Evolutionary conservation across 2,329 filamentous ascomycete species (phyloP).

Genomic region (Penicillium sp.): DNA sequence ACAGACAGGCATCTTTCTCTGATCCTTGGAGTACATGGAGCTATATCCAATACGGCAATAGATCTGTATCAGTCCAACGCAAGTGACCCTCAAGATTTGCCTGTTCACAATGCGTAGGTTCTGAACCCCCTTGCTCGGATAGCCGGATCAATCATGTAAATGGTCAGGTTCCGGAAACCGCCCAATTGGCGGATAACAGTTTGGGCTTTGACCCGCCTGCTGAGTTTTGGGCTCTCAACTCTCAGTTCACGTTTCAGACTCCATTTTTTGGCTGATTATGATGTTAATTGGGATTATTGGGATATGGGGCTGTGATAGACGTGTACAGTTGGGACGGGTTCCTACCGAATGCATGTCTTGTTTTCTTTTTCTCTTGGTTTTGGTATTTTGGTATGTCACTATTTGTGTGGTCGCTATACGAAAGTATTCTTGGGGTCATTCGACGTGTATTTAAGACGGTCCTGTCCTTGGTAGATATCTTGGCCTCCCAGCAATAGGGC

Average conservation of each 20-base stretch:
- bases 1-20: slow-evolving; percentile 8
- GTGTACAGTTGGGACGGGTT: not conserved
- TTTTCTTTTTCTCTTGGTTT: too few species aligned
- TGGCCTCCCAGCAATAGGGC: not conserved
- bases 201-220: not conserved
- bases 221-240: slow-evolving; percentile 9
- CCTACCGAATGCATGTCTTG: not conserved
- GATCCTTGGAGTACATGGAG: slow-evolving; percentile 9
- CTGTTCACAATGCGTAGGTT: not conserved
- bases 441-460: not conserved
- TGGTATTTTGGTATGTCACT: not conserved
- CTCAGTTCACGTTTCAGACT: slow-evolving; percentile 4
- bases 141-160: slow-evolving; percentile 4
- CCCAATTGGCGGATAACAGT: not conserved
- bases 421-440: not conserved
- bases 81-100: not conserved
- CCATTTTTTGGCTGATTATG: slow-evolving; percentile 7
- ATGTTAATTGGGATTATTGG: slow-evolving; percentile 6
- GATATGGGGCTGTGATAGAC: not conserved
- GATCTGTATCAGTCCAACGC: not conserved
- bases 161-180: not conserved
- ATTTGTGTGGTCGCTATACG: not conserved
- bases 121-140: slow-evolving; percentile 6
- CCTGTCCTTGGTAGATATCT: not conserved
- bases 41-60: slow-evolving; percentile 7